A percentile compares a stretch with the other conserved stretches of the same genome.
phyloP scores from a whole-genome alignment of 2,329 filamentous ascomycete species.

The Zasmidium angulare region DNA sequence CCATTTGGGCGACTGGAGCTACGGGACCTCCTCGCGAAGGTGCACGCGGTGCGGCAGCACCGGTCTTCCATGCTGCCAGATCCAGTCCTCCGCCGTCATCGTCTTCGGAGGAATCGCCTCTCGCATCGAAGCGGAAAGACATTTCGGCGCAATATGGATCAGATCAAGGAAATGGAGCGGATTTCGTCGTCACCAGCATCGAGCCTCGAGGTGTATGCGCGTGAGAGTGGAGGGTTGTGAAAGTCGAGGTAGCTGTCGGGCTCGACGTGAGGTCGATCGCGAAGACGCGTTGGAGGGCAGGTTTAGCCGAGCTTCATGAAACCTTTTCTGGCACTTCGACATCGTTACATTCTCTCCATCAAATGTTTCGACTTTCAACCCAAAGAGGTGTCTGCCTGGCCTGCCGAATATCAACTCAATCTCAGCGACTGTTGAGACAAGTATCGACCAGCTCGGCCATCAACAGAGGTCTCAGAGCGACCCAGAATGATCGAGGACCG shows the following conservation, averaged over 20 bases:
- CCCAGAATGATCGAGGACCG: constrained; percentile 11
- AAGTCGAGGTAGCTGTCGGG: neutral
- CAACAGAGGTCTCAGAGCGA: constrained; percentile 60
- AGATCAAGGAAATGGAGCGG: neutral
- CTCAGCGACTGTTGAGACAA: constrained; percentile 36
- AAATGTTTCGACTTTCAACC: neutral
- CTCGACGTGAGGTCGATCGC: neutral
- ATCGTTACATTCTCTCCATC: constrained; percentile 3
- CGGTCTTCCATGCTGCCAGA: constrained; percentile 29
- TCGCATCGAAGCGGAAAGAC: constrained; percentile 29
- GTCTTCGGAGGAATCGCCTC: constrained; percentile 30
- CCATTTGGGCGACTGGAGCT: constrained; percentile 26
- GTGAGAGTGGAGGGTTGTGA: neutral
- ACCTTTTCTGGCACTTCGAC: constrained; percentile 11
- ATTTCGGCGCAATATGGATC: constrained; percentile 11
- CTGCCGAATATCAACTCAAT: constrained; percentile 6
- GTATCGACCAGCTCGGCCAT: constrained; percentile 69
- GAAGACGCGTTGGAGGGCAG: too few species aligned
- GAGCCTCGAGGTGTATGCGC: neutral
- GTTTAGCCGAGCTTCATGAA: too few species aligned
- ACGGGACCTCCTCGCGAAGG: neutral
- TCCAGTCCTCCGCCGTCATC: constrained; percentile 24
- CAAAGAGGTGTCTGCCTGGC: constrained; percentile 11
- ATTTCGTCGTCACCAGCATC: neutral
- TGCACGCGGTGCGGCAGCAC: constrained; percentile 9